Base-by-base conservation (phyloP, 345 rosid genomes). In the Nasturtium officinale region DNA sequence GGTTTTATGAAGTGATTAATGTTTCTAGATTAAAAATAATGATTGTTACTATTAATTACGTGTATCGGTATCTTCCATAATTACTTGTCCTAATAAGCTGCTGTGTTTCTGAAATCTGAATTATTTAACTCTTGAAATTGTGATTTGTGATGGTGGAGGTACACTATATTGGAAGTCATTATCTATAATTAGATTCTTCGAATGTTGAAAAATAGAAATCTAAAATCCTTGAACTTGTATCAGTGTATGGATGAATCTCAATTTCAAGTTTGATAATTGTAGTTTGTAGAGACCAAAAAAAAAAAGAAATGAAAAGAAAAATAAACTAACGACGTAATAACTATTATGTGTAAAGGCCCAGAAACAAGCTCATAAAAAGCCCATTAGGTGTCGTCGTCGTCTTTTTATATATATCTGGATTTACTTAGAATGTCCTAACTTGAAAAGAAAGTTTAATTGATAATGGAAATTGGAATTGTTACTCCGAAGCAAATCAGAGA, bases 381-480 rank as follows among this genome's bases (percentile, higher is more conserved):
- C 63, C 63, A 33, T 3, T 57, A 33, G 3, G 38, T 7, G 3
- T 71, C 46, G n/a, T 63, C 30, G 10, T 15, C 3, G 32, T 50
- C 5, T 17, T 16, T 5, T n/a, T n/a, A n/a, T n/a, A n/a, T n/a
- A n/a, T n/a, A n/a, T n/a, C n/a, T n/a, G n/a, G 18, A 33, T 35
- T 33, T 9, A 6, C 11, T 6, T 35, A 3, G 25, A 47, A 51
- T 25, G n/a, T 55, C 17, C 3, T 33, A 47, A 12, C 38, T 17
- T 21, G 26, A 47, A 58, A 23, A 11, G 17, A 61, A 28, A 32
- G 21, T 52, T 51, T 30, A 16, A 72, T 54, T 28, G 59, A 30
- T 3, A 61, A 72, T 79, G 82, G 84, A 72, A 65, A 84, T 82
- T 83, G 88, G 74, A 65, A 82, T 65, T 58, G 89, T 83, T 58